These are phyloP conservation scores for Ustilago curta DNA, from an alignment of 1,284 basidiomycete genomes.

Conservation along the genomic window DNA sequence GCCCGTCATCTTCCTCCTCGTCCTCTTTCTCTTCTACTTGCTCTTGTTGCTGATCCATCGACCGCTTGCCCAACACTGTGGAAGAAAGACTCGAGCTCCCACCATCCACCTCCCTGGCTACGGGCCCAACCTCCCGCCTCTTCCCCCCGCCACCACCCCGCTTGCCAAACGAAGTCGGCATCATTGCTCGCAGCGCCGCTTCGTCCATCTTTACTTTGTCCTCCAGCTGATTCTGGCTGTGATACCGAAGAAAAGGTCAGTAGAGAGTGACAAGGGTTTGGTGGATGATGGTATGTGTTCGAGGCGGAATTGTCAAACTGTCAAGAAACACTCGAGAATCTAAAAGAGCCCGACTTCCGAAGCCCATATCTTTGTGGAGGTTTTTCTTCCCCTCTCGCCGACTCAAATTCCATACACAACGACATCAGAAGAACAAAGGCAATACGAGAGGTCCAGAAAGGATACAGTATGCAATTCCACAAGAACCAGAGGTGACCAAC, in stretches of 20 bases:
- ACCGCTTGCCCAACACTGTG: slow-evolving; percentile 23
- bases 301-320: not conserved
- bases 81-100: slow-evolving; percentile 3
- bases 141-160: slow-evolving; percentile 5
- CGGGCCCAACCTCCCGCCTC: not conserved
- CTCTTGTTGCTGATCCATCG: not conserved
- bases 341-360: slow-evolving; percentile 7
- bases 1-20: slow-evolving; percentile 54
- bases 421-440: too few relatives aligned
- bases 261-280: not conserved
- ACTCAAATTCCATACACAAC: too few relatives aligned
- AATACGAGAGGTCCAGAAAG: too few relatives aligned
- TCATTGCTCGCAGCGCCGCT: slow-evolving; percentile 63
- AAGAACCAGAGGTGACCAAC: too few relatives aligned
- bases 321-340: not conserved
- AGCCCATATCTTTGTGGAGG: not conserved
- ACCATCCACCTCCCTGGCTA: slow-evolving; percentile 25
- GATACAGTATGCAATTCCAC: not conserved
- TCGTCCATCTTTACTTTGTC: slow-evolving; percentile 69
- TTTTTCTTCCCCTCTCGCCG: too few relatives aligned
- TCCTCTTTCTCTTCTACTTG: slow-evolving; percentile 9
- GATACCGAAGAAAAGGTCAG: too few relatives aligned
- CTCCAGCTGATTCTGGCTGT: too few relatives aligned
- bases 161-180: slow-evolving; percentile 63
- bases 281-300: not conserved